Evolutionary conservation across 1,284 basidiomycete genomes (phyloP), one percentile per base, ranked within the genome.

Genomic region (Meira miltonrushii): DNA sequence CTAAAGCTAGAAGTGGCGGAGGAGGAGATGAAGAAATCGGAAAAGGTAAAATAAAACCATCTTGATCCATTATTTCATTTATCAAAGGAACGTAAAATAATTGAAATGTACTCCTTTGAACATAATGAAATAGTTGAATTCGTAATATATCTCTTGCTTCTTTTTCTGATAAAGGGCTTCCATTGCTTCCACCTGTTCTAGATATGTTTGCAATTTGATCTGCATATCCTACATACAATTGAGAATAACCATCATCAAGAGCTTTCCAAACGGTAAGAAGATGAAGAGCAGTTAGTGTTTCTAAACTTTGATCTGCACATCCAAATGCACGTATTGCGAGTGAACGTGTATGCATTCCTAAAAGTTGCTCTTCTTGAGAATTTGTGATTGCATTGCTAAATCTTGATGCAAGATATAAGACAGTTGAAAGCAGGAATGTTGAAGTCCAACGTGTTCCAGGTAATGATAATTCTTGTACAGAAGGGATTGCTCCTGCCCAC

Each of bases 211-310:
- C 55, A 54, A 46, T 50, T 12, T 25, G 59, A 8, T 62, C 67
- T 1, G 67, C 67, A 21, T 67, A 66, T 54, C 64, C 64, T 52
- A 60, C 62, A 57, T 69, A 69, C 2, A 69, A 39, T 40, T 65
- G 62, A 38, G 61, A 62, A 38, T 64, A 67, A 33, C 64, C 59
- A 25, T 69, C 67, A 25, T 69, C 67, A 1, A 62, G 62, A 52
- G 61, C 62, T 60, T 69, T 69, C 65, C 65, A 69, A 28, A 64
- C 62, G 2, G 67, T 62, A 7, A 58, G 50, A 21, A 69, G 56
- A 8, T 65, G 64, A 60, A 69, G 60, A 1, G 67, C 67, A 1
- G 64, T 57, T 6, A 59, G 62, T 0, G 62, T 62, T 54, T 66
- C 67, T 60, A 64, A 64, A 51, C 60, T 50, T 9, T 60, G 13